Evolutionary conservation across 495 filamentous ascomycete species (phyloP).

Genomic region (Amphirosellinia nigrospora): DNA sequence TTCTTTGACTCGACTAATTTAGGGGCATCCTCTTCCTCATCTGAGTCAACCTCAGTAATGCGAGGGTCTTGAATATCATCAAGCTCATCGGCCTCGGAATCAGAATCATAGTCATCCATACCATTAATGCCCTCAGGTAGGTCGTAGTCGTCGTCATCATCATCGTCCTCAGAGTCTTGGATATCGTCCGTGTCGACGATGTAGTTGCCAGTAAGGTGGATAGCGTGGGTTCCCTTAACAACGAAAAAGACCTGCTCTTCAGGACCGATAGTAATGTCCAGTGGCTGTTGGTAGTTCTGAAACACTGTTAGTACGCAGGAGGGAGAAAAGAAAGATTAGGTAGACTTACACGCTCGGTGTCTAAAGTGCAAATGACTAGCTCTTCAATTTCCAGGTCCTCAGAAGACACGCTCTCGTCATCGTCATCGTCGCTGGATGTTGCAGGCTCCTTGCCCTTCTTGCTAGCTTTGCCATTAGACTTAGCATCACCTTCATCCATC

Average conservation of each 20-base stretch:
- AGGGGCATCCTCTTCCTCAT: constrained; percentile 73
- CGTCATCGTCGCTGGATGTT: constrained; percentile 67
- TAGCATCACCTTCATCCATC: constrained; percentile 65
- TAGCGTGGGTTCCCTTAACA: constrained; percentile 84
- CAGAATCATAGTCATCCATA: constrained; percentile 64
- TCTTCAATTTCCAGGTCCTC: constrained; percentile 66
- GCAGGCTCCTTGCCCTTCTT: constrained; percentile 86
- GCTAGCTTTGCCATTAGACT: constrained; percentile 58
- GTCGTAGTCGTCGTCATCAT: constrained; percentile 79
- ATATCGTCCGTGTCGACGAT: constrained; percentile 63
- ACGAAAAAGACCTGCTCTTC: constrained; percentile 90
- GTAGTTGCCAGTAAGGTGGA: constrained; percentile 96
- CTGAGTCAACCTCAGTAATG: constrained; percentile 82
- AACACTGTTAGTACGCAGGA: constrained; percentile 39
- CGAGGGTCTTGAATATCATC: constrained; percentile 81
- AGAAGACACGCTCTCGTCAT: constrained; percentile 65
- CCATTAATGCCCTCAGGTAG: constrained; percentile 58
- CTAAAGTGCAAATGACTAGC: constrained; percentile 91
- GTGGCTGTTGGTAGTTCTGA: constrained; percentile 92
- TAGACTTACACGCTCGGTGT: constrained; percentile 65
- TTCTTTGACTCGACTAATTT: constrained; percentile 75
- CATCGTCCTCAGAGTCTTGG: constrained; percentile 67
- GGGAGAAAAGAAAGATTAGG: background rate
- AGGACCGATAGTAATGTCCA: constrained; percentile 87
- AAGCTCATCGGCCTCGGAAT: constrained; percentile 81